These are phyloP conservation scores for Lavandula angustifolia DNA, from an alignment of 257 asterid genomes.

Conservation along the genomic window DNA sequence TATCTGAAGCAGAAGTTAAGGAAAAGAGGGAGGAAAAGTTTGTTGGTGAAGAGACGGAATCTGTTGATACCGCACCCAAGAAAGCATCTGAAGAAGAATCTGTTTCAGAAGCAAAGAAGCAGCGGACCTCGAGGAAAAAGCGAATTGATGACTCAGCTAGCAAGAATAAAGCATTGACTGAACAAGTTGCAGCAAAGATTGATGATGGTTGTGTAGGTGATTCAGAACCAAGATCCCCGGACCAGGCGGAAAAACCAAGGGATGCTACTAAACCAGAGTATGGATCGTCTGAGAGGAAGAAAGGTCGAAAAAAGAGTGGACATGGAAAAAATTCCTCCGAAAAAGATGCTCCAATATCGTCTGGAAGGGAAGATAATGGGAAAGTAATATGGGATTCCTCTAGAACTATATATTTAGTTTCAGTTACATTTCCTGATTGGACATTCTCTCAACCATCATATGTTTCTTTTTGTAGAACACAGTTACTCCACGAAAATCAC, in stretches of 20 bases:
- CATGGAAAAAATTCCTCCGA: constrained; percentile 49
- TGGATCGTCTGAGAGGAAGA: constrained; percentile 45
- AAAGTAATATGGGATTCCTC: constrained; percentile 40
- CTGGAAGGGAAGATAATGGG: constrained; percentile 46
- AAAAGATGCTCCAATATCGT: constrained; percentile 44
- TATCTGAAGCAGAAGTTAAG: constrained; percentile 35
- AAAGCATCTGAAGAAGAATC: constrained; percentile 53
- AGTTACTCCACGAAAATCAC: constrained; percentile 50
- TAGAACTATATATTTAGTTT: constrained; percentile 20
- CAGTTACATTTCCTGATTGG: constrained; percentile 23
- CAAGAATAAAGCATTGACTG: constrained; percentile 43
- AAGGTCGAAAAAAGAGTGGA: constrained; percentile 52
- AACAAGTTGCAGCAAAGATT: constrained; percentile 43
- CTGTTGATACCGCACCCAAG: constrained; percentile 41
- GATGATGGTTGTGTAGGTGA: constrained; percentile 54
- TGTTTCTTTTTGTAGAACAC: constrained; percentile 39
- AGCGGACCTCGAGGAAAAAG: constrained; percentile 29
- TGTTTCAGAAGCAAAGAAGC: constrained; percentile 45
- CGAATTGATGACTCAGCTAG: constrained; percentile 32
- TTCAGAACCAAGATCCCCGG: constrained; percentile 43
- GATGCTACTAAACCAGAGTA: constrained; percentile 41
- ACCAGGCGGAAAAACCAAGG: constrained; percentile 35
- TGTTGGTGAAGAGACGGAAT: constrained; percentile 44
- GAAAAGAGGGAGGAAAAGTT: constrained; percentile 45
- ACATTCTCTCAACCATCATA: constrained; percentile 14